phyloP scores from a whole-genome alignment of 352 stramenopile species.

The Globisporangium sylvaticum region DNA sequence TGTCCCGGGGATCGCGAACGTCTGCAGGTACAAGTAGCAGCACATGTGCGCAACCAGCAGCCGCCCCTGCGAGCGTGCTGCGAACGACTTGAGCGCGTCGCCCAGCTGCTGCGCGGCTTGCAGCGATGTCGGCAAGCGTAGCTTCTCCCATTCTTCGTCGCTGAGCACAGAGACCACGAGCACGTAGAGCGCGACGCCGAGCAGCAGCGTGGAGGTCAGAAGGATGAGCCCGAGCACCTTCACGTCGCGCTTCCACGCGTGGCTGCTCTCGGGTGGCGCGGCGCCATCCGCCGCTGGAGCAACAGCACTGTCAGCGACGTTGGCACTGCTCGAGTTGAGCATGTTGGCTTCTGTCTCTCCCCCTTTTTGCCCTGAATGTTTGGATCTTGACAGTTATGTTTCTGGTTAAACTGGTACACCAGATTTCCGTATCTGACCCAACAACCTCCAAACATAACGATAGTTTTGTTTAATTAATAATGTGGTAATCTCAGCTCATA shows the following conservation, averaged over 20 bases:
- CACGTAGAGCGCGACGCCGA: constrained; percentile 39
- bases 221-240: constrained; percentile 44
- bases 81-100: constrained; percentile 55
- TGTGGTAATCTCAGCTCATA: too few relatives aligned
- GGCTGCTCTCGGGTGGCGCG: background rate
- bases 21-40: constrained; percentile 78
- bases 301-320: background rate
- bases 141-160: constrained; percentile 43
- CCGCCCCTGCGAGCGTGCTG: constrained; percentile 29
- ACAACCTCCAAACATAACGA: background rate
- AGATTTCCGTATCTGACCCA: background rate
- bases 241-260: constrained; percentile 51
- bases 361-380: background rate
- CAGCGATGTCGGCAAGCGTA: constrained; percentile 62
- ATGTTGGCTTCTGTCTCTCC: constrained; percentile 5
- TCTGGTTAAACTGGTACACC: background rate
- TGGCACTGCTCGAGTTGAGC: constrained; percentile 6
- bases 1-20: constrained; percentile 74
- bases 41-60: constrained; percentile 65
- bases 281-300: background rate
- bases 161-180: constrained; percentile 56
- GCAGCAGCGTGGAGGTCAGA: constrained; percentile 26
- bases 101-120: constrained; percentile 56
- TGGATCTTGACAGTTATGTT: background rate
- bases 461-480: background rate